These are phyloP conservation scores for Cicer bijugum DNA, from an alignment of 306 rosid species.

Conservation along the genomic window DNA sequence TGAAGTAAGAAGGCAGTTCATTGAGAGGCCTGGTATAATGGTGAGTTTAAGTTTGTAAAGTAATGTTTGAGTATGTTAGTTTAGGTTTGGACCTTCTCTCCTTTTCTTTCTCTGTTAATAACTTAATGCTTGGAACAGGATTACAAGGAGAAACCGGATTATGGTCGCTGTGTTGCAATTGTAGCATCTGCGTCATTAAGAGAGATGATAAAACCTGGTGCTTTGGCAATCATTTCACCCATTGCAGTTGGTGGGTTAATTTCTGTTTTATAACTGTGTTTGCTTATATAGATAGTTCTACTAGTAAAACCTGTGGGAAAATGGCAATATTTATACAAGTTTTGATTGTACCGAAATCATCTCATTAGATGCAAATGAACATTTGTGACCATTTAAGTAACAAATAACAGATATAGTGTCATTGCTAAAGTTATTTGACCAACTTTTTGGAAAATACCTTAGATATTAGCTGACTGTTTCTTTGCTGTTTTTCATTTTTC, in stretches of 20 bases:
- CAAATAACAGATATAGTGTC: not conserved
- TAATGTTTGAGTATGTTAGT: constrained; percentile 34
- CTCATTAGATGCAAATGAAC: constrained; percentile 17
- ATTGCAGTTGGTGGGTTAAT: constrained; percentile 74
- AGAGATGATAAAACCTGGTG: constrained; percentile 99
- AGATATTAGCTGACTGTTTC: constrained; percentile 7
- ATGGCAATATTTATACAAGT: constrained; percentile 15
- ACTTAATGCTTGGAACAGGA: constrained; percentile 62
- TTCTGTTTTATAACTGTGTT: constrained; percentile 30
- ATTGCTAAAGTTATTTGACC: constrained; percentile 8
- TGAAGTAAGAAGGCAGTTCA: constrained; percentile 97
- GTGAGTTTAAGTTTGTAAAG: constrained; percentile 58
- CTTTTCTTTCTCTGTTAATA: constrained; percentile 2
- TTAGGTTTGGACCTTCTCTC: constrained; percentile 27
- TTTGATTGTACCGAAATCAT: constrained; percentile 30
- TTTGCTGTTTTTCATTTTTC: not conserved
- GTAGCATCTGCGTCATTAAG: constrained; percentile 93
- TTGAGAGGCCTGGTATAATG: constrained; percentile 99
- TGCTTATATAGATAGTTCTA: not conserved
- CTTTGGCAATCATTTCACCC: constrained; percentile 93
- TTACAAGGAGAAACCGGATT: constrained; percentile 92
- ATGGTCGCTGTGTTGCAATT: constrained; percentile 95
- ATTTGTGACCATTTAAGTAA: constrained; percentile 29
- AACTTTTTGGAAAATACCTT: constrained; percentile 31
- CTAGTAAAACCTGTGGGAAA: constrained; percentile 29